Evolutionary conservation across 2,329 filamentous ascomycete species (phyloP), one percentile per base, ranked within the genome.

Genomic region (Diaporthe aspalathi): DNA sequence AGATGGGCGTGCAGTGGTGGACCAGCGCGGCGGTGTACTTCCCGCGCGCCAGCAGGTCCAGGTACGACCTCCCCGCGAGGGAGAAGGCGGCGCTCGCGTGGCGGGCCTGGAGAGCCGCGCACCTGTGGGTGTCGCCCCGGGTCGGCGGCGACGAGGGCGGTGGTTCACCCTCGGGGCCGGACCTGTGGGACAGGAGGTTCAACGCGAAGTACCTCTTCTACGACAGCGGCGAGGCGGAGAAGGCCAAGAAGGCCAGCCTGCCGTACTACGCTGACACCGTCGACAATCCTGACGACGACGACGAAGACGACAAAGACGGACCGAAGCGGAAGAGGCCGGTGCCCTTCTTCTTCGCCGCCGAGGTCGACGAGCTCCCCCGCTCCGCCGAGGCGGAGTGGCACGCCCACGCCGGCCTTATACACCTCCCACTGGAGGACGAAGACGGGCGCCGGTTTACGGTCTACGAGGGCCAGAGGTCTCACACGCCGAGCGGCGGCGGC

Each of bases 341-440:
- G 2, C 91, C 94, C 1, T 92, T 92, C 0, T 87, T 95, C 76
- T 92, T 96, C 78, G 88, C 92, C 0, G 91, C 90, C 1, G 90
- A 96, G 77, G 92, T 98, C 1, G 87, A 91, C 53, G 88, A 91
- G 74, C 85, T 99, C 16, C 96, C 96, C 1, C 88, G 93, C 24
- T 85, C 84, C 20, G 92, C 92, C 35, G 85, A 86, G 47, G 89
- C 98, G 14, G 96, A 99, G 83, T 99, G 95, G 95, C 92, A 93
- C 75, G 91, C 87, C 1, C 88, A 92, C 70, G 78, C 89, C 3
- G 93, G 93, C 0, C 80, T 92, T 8, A 80, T 81, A 16, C 80
- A 81, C 35, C 72, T 81, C 20, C 74, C 27, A 8, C 43, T 43
- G 60, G 45, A 50, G n/a, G 45, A 43, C 2, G 38, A 43, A n/a